Conservation (phyloP, 768 basidiomycete genomes). For the Leccinum broughii region DNA sequence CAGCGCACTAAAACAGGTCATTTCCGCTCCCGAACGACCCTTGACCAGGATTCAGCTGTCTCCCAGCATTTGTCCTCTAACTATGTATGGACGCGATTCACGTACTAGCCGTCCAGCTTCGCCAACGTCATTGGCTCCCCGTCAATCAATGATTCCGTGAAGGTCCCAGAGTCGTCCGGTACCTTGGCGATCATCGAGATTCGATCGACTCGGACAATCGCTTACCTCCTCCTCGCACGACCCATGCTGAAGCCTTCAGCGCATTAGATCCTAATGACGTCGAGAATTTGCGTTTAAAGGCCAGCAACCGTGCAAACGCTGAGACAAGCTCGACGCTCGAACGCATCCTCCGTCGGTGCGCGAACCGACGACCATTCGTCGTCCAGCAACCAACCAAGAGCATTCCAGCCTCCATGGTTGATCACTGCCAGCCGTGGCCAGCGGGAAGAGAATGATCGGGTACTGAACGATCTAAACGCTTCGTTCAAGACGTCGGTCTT, state of each 20-base stretch:
- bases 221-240: slow-evolving; percentile 49
- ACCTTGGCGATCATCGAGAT: slow-evolving; percentile 26
- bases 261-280: slow-evolving; percentile 56
- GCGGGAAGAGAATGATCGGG: slow-evolving; percentile 67
- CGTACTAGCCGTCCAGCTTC: slow-evolving; percentile 24
- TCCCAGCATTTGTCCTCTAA: slow-evolving; percentile 22
- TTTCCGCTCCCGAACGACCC: slow-evolving; percentile 11
- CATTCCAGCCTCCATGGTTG: slow-evolving; percentile 61
- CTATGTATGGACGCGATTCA: slow-evolving; percentile 4
- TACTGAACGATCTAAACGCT: slow-evolving; percentile 66
- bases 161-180: slow-evolving; percentile 6
- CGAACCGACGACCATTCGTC: slow-evolving; percentile 27
- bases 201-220: slow-evolving; percentile 29
- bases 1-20: slow-evolving; percentile 6
- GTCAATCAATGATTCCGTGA: slow-evolving; percentile 7
- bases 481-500: slow-evolving; percentile 80
- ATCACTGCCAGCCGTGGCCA: slow-evolving; percentile 60
- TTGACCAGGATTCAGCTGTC: slow-evolving; percentile 16
- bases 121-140: slow-evolving; percentile 14
- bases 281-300: slow-evolving; percentile 42
- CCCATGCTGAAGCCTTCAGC: slow-evolving; percentile 65
- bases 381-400: slow-evolving; percentile 28
- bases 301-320: slow-evolving; percentile 24
- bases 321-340: slow-evolving; percentile 21
- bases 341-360: slow-evolving; percentile 26